A percentile compares a stretch with the other conserved stretches of the same genome.
Conservation (phyloP, 2,329 filamentous ascomycete species). For the Pseudogymnoascus sp. region DNA sequence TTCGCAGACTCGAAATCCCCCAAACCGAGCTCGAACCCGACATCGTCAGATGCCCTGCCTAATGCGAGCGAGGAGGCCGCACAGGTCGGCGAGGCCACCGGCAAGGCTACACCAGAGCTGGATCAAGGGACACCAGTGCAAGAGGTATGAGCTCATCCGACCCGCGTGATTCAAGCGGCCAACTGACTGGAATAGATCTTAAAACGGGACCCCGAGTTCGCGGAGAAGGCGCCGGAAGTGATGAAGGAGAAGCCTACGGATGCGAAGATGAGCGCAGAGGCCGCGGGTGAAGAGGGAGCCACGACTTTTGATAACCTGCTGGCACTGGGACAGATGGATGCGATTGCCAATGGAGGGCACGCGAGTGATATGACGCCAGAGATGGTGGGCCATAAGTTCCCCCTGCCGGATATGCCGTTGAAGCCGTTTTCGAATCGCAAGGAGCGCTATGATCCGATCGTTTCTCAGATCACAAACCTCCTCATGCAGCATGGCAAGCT, state of each 20-base stretch:
- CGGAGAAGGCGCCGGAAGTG: constrained; percentile 58
- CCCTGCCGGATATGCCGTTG: constrained; percentile 60
- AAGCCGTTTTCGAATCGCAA: constrained; percentile 58
- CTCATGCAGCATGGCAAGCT: constrained; percentile 91
- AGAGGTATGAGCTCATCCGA: constrained; percentile 42
- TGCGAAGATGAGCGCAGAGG: constrained; percentile 13
- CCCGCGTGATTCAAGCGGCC: constrained; percentile 12
- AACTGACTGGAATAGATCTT: constrained; percentile 44
- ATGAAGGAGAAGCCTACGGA: constrained; percentile 51
- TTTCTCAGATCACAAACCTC: constrained; percentile 81
- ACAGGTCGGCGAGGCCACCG: constrained; percentile 50
- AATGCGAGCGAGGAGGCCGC: constrained; percentile 61
- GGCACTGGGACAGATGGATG: constrained; percentile 26
- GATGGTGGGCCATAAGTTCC: constrained; percentile 53
- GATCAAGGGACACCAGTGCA: constrained; percentile 59
- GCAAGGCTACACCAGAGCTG: constrained; percentile 52
- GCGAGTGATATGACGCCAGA: constrained; percentile 16
- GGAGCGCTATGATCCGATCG: constrained; percentile 75
- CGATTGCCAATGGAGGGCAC: constrained; percentile 21
- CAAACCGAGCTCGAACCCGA: constrained; percentile 34
- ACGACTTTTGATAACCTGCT: constrained; percentile 27
- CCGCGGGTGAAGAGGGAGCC: constrained; percentile 24
- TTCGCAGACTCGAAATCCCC: constrained; percentile 25
- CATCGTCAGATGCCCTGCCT: constrained; percentile 42
- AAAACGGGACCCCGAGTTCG: constrained; percentile 52